phyloP scores from a whole-genome alignment of 805 yeast genomes.

The Ogataea trehalophila region DNA sequence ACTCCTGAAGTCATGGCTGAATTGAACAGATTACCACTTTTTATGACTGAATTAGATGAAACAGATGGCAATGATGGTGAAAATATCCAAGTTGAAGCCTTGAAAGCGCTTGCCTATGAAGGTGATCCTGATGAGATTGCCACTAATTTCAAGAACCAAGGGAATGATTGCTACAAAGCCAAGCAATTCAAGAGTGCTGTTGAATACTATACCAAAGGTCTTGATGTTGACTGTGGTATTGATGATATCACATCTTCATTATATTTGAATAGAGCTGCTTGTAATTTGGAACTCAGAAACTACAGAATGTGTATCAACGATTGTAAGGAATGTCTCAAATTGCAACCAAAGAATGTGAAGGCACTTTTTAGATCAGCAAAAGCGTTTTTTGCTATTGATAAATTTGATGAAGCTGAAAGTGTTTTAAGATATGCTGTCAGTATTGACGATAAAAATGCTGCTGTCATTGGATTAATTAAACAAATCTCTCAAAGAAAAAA shows the following conservation, averaged over 20 bases:
- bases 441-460: slow-evolving; percentile 54
- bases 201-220: slow-evolving; percentile 72
- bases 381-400: slow-evolving; percentile 67
- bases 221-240: slow-evolving; percentile 63
- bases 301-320: slow-evolving; percentile 84
- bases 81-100: slow-evolving; percentile 75
- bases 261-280: slow-evolving; percentile 81
- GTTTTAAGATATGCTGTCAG: slow-evolving; percentile 61
- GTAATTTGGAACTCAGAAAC: slow-evolving; percentile 80
- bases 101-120: slow-evolving; percentile 86
- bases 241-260: slow-evolving; percentile 55
- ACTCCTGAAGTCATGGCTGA: slow-evolving; percentile 75
- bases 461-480: slow-evolving; percentile 43
- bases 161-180: slow-evolving; percentile 76
- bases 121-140: slow-evolving; percentile 95
- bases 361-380: slow-evolving; percentile 82
- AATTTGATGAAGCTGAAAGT: slow-evolving; percentile 66
- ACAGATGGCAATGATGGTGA: slow-evolving; percentile 75
- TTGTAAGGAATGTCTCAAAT: slow-evolving; percentile 62
- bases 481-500: slow-evolving; percentile 32
- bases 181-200: slow-evolving; percentile 75
- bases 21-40: slow-evolving; percentile 81
- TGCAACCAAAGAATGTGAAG: slow-evolving; percentile 69
- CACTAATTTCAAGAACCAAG: slow-evolving; percentile 83
- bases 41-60: slow-evolving; percentile 84